A percentile compares a stretch with the other conserved stretches of the same genome.
phyloP scores from a whole-genome alignment of 2,329 filamentous ascomycete species.

The Pseudogymnoascus sp. region DNA sequence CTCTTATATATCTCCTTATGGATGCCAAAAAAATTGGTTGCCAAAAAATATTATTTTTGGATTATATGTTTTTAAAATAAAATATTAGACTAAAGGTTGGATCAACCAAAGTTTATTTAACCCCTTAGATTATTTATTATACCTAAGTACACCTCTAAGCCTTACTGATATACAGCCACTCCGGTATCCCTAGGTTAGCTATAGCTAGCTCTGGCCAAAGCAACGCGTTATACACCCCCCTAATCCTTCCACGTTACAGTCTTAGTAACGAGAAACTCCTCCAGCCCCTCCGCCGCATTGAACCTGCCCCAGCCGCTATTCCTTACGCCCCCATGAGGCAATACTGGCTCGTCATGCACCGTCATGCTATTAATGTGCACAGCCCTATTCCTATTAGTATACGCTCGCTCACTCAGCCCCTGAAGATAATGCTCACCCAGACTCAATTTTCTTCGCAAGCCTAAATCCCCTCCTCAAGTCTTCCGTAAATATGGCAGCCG shows the following conservation, averaged over 20 bases:
- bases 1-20: too few relatives aligned
- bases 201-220: background rate
- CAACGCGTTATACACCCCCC: background rate
- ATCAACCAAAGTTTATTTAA: background rate
- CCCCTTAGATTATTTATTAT: background rate
- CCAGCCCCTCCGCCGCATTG: constrained; percentile 37
- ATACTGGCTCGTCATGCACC: constrained; percentile 40
- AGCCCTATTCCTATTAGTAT: constrained; percentile 26
- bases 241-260: constrained; percentile 30
- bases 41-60: too few relatives aligned
- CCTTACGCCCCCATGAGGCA: constrained; percentile 44
- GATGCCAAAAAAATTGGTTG: too few relatives aligned
- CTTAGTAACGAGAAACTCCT: constrained; percentile 39
- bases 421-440: background rate
- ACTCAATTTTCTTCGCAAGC: constrained; percentile 13
- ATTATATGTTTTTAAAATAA: too few relatives aligned
- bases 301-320: constrained; percentile 42
- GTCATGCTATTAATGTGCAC: constrained; percentile 46
- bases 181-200: background rate
- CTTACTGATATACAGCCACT: background rate
- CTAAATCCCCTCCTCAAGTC: constrained; percentile 18
- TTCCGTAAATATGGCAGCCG: constrained; percentile 31
- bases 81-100: background rate
- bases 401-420: background rate
- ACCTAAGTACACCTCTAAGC: background rate